Conservation (phyloP, 164 flowering plant species). For the Buxus sempervirens region DNA sequence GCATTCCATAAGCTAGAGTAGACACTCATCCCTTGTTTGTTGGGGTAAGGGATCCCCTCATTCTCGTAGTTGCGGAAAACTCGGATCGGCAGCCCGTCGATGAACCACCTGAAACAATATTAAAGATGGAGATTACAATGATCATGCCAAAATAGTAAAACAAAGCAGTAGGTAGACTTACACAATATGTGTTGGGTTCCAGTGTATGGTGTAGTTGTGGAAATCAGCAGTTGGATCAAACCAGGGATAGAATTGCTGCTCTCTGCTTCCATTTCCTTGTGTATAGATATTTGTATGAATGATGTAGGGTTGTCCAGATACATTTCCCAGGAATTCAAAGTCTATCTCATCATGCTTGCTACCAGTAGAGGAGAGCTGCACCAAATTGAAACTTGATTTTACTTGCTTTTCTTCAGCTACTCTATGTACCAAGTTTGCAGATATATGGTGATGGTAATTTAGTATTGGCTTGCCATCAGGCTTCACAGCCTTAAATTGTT, state of each 20-base stretch:
- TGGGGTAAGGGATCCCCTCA: constrained; percentile 59
- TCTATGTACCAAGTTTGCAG: background rate
- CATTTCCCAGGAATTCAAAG: too few species aligned
- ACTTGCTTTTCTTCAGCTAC: background rate
- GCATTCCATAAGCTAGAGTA: constrained; percentile 77
- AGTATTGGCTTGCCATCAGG: too few species aligned
- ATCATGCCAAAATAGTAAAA: background rate
- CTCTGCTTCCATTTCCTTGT: constrained; percentile 62
- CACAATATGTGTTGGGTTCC: constrained; percentile 76
- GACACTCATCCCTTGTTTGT: constrained; percentile 64
- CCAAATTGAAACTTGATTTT: constrained; percentile 3
- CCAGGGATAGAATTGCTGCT: constrained; percentile 79
- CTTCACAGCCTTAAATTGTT: too few species aligned
- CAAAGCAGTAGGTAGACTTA: constrained; percentile 31
- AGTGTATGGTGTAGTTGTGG: constrained; percentile 88
- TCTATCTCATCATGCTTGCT: constrained; percentile 60
- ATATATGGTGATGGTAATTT: background rate
- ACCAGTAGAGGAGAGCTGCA: constrained; percentile 64
- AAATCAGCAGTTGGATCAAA: constrained; percentile 79
- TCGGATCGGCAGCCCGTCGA: constrained; percentile 66
- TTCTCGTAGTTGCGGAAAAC: constrained; percentile 63
- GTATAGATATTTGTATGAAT: constrained; percentile 74
- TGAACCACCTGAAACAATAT: constrained; percentile 60
- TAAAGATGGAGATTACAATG: background rate
- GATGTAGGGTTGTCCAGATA: constrained; percentile 67